Conservation (phyloP, 1,139 yeast species). For the Saccharomyces hybrid region DNA sequence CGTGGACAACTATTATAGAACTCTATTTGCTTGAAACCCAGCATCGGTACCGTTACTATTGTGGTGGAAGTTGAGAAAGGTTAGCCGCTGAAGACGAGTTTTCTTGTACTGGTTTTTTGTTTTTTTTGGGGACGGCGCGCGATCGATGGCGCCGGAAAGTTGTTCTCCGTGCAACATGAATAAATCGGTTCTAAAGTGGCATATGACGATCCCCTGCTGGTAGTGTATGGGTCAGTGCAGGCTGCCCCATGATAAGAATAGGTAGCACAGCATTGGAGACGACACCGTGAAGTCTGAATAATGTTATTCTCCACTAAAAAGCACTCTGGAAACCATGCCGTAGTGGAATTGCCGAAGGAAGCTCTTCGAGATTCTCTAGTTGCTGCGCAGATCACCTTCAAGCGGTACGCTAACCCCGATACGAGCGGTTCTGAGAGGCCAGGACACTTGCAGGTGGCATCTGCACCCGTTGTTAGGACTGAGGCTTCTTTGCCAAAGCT, state of each 20-base stretch:
- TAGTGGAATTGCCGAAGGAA: slow-evolving; percentile 7
- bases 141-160: neutral
- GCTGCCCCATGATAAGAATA: neutral
- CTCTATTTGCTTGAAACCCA: neutral
- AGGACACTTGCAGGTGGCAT: neutral
- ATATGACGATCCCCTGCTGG: neutral
- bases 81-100: neutral
- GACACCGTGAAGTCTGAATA: neutral
- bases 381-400: slow-evolving; percentile 25
- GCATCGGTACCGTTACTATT: neutral
- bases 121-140: neutral
- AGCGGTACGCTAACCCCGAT: slow-evolving; percentile 12
- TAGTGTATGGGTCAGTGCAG: neutral
- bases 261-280: neutral
- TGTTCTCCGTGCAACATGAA: neutral
- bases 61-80: neutral
- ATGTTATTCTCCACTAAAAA: slow-evolving; percentile 9
- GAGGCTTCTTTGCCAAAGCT: neutral
- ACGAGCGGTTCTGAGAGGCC: neutral
- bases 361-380: slow-evolving; percentile 16
- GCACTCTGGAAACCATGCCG: slow-evolving; percentile 3
- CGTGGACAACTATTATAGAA: neutral
- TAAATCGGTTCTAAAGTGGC: neutral
- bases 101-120: neutral
- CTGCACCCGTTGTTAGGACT: neutral